These are phyloP conservation scores for Nicotiana tomentosiformis DNA, from an alignment of 257 asterid species.

Conservation along the genomic window DNA sequence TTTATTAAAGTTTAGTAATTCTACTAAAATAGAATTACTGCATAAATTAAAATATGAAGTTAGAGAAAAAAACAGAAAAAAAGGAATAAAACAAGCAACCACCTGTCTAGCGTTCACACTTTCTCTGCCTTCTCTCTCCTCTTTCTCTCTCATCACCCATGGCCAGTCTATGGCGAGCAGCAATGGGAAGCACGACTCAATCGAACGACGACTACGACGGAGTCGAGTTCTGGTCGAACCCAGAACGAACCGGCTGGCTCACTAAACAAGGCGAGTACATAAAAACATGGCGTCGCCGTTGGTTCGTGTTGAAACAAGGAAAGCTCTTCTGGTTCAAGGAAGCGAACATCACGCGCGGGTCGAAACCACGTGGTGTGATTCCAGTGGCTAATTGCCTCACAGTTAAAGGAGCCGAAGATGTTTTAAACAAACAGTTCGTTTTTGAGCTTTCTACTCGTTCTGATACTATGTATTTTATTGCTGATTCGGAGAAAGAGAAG, in stretches of 20 bases:
- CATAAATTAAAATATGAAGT: too few relatives aligned
- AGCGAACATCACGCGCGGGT: slow-evolving; percentile 48
- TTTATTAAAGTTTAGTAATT: too few relatives aligned
- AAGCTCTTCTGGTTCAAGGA: slow-evolving; percentile 98
- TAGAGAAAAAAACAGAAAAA: too few relatives aligned
- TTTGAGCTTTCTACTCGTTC: slow-evolving; percentile 72
- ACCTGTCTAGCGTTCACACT: too few relatives aligned
- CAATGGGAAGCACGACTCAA: slow-evolving; percentile 62
- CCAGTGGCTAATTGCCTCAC: slow-evolving; percentile 77
- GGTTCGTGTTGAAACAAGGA: slow-evolving; percentile 92
- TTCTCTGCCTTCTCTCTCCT: background rate
- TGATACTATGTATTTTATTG: slow-evolving; percentile 88
- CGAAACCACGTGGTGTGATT: slow-evolving; percentile 80
- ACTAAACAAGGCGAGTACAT: slow-evolving; percentile 94
- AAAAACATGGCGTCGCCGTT: slow-evolving; percentile 97
- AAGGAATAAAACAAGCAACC: too few relatives aligned
- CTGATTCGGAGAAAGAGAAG: slow-evolving; percentile 85
- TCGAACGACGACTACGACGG: slow-evolving; percentile 64
- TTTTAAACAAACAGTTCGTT: slow-evolving; percentile 65
- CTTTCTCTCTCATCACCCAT: slow-evolving; percentile 2
- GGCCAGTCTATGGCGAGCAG: slow-evolving; percentile 85
- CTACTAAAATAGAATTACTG: too few relatives aligned
- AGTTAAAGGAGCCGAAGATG: slow-evolving; percentile 94
- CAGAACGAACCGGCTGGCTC: slow-evolving; percentile 90
- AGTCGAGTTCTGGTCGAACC: slow-evolving; percentile 72